Percentiles rank a stretch among this genome's conserved stretches.
phyloP scores from a whole-genome alignment of 805 yeast genomes.

The Candida pseudoglaebosa region DNA sequence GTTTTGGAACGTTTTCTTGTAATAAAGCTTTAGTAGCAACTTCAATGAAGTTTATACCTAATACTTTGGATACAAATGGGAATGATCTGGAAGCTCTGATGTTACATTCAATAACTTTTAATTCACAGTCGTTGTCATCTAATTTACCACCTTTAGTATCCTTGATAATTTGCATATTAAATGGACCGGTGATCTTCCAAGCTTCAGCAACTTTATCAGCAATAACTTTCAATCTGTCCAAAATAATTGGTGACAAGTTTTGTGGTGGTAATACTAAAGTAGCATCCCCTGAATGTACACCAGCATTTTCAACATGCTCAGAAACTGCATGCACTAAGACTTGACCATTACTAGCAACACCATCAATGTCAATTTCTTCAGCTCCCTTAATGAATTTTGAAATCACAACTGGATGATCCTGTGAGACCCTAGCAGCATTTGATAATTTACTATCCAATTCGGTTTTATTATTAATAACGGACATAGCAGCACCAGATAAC shows the following conservation, averaged over 20 bases:
- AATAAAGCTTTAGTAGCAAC: slow-evolving; percentile 87
- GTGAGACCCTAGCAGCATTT: slow-evolving; percentile 87
- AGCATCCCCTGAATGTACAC: slow-evolving; percentile 99
- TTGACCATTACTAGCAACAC: slow-evolving; percentile 85
- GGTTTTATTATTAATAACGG: slow-evolving; percentile 73
- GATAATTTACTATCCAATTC: slow-evolving; percentile 81
- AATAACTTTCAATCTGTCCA: slow-evolving; percentile 75
- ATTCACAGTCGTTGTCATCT: slow-evolving; percentile 49
- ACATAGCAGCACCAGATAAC: slow-evolving; percentile 98
- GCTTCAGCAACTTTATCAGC: slow-evolving; percentile 93
- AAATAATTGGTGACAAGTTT: slow-evolving; percentile 57
- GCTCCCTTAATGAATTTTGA: slow-evolving; percentile 96
- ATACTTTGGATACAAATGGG: slow-evolving; percentile 97
- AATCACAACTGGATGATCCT: slow-evolving; percentile 96
- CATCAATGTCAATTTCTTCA: slow-evolving; percentile 95
- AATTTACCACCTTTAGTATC: slow-evolving; percentile 59
- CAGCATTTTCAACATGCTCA: slow-evolving; percentile 98
- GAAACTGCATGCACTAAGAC: slow-evolving; percentile 93
- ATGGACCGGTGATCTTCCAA: slow-evolving; percentile 96
- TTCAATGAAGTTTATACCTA: slow-evolving; percentile 92
- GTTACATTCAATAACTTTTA: slow-evolving; percentile 98
- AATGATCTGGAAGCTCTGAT: slow-evolving; percentile 97
- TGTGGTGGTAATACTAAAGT: slow-evolving; percentile 93
- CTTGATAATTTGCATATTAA: slow-evolving; percentile 95
- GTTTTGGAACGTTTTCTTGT: slow-evolving; percentile 68